phyloP scores from a whole-genome alignment of 2,329 filamentous ascomycete species.

The Penicillium sp. region DNA sequence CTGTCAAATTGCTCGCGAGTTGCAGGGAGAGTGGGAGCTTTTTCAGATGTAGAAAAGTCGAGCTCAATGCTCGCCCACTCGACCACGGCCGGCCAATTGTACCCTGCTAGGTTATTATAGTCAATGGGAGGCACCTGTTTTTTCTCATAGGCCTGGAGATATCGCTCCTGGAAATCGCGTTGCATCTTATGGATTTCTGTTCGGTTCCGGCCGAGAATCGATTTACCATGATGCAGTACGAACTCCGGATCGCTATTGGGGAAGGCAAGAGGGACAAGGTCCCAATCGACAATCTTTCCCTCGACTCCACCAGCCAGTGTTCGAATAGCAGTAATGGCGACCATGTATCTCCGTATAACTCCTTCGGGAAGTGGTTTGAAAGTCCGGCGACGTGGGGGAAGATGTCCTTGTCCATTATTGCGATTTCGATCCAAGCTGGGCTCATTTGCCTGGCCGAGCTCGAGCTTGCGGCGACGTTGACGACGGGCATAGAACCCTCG shows the following conservation, averaged over 20 bases:
- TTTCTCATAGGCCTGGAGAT: constrained; percentile 46
- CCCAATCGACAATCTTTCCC: constrained; percentile 46
- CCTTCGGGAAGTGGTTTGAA: constrained; percentile 27
- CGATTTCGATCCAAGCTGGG: background rate
- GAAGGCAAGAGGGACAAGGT: constrained; percentile 43
- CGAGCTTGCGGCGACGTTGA: background rate
- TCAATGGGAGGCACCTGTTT: constrained; percentile 46
- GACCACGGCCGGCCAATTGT: constrained; percentile 49
- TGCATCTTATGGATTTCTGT: constrained; percentile 46
- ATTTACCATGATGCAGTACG: constrained; percentile 41
- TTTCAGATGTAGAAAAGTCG: constrained; percentile 38
- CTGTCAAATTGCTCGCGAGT: constrained; percentile 43
- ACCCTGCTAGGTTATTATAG: constrained; percentile 43
- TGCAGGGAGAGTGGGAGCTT: constrained; percentile 44
- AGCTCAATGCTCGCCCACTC: constrained; percentile 48
- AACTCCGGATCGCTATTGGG: constrained; percentile 40
- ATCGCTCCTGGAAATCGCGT: constrained; percentile 48
- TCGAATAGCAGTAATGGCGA: constrained; percentile 46
- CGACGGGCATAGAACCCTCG: background rate
- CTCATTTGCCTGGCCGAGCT: background rate
- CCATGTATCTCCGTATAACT: constrained; percentile 37
- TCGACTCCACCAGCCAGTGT: constrained; percentile 47
- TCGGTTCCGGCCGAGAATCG: constrained; percentile 37
- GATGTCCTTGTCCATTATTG: background rate
- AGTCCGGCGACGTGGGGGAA: constrained; percentile 10